Base-by-base conservation (phyloP, 106 monocot species). In the Xerophyta viscosa region DNA sequence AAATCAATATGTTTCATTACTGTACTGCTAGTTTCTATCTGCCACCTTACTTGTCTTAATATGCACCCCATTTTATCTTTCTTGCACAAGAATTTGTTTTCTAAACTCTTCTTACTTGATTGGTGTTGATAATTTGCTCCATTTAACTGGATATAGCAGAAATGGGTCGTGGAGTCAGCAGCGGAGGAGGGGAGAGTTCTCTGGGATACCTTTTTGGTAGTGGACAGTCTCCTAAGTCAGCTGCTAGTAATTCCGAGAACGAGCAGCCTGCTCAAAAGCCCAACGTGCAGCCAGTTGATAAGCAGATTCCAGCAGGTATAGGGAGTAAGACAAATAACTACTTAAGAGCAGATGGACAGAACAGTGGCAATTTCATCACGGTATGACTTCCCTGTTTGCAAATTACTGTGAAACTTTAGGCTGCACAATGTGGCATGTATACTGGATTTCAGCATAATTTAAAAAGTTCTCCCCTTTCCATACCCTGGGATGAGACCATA, bases 301-400 rank as follows among this genome's bases (percentile, higher is more conserved):
- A 73, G 46, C 79, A 80, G 67, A 76, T 76, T 53, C 88, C 88
- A 22, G 83, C 83, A 14, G 88, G 88, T 17, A 72, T 83, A 20
- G 66, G 65, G 24, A 67, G 27, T 47, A 66, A 37, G 7, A 50
- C 66, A 26, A 89, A 89, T 66, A 82, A 89, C 52, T 89, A 89
- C 66, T 71, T 70, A 67, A 36, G 88, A 31, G 83, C 88, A 28
- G 88, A 89, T 48, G 88, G 88, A 19, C 83, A 79, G 66, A 89
- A 89, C 69, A 70, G 51, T 47, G 83, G 88, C 36, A 89, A 89
- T 55, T 89, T 89, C 66, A 78, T 83, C 42, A 89, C 88, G 20
- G 86, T 86, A 83, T 18, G 66, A 39, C 39, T 39, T 12, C 39
- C 39, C 15, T 3, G 39, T 39, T 39, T 3, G 10, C 15, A 1